Evolutionary conservation across 179 eudicot species (phyloP).

Genomic region (Nepenthes alata): DNA sequence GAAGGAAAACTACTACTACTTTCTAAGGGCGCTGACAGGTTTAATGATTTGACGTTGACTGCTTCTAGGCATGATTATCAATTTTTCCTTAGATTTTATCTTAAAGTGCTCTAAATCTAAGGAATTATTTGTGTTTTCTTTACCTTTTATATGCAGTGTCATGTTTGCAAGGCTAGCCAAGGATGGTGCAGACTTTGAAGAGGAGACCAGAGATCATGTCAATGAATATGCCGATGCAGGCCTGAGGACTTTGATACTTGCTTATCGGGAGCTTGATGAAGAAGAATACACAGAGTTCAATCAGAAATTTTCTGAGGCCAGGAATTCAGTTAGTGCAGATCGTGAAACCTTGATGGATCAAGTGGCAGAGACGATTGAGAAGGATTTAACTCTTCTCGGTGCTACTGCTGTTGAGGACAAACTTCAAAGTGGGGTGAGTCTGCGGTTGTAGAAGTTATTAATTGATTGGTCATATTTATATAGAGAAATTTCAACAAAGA

Average conservation of each 20-base stretch:
- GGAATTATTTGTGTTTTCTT: neutral
- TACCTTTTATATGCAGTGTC: slow-evolving; percentile 39
- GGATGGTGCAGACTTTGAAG: slow-evolving; percentile 59
- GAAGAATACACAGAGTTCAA: slow-evolving; percentile 52
- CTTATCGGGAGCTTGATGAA: slow-evolving; percentile 57
- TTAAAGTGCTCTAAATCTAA: neutral
- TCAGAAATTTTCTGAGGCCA: slow-evolving; percentile 48
- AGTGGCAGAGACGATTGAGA: slow-evolving; percentile 60
- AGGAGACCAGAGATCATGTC: slow-evolving; percentile 59
- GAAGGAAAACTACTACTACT: slow-evolving; percentile 56
- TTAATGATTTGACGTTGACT: neutral
- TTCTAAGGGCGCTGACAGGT: slow-evolving; percentile 97
- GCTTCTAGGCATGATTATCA: neutral
- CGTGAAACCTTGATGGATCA: slow-evolving; percentile 57
- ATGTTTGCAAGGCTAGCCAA: slow-evolving; percentile 80
- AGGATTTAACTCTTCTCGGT: slow-evolving; percentile 80
- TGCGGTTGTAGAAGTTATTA: neutral
- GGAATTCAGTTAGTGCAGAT: slow-evolving; percentile 66
- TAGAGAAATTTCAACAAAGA: too few species aligned
- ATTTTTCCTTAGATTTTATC: neutral
- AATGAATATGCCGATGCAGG: slow-evolving; percentile 93
- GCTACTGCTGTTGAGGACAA: slow-evolving; percentile 99
- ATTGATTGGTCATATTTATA: neutral
- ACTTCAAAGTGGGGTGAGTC: slow-evolving; percentile 87
- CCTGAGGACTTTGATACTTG: slow-evolving; percentile 80